Evolutionary conservation across 2,329 filamentous ascomycete genomes (phyloP), one percentile per base, ranked within the genome.

Genomic region (Didymella arachidicola): DNA sequence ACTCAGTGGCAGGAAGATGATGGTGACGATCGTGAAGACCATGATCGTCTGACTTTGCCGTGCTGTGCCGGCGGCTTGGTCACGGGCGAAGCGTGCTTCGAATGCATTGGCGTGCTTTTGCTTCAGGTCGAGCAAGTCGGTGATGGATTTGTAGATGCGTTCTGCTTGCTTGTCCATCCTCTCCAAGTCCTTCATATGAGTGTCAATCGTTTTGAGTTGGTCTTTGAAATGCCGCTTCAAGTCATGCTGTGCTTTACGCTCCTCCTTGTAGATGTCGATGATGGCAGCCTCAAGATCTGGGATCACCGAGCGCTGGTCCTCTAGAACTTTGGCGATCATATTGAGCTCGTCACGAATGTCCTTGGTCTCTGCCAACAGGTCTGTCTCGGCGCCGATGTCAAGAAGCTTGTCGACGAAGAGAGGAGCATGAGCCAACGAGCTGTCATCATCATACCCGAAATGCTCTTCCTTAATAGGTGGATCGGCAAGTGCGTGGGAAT

Each of bases 81-180:
- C 84, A 18, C 83, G 79, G 0, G 84, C 82, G 51, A 84, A 88
- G 2, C 86, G 83, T 1, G 87, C 87, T 69, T 89, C 87, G 45
- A 88, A 84, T 0, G 86, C 86, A 73, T 89, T 89, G 62, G 86
- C 86, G 57, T 89, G 86, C 71, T 89, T 89, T 66, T 90, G 87
- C 67, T 90, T 90, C 1, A 89, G 80, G 62, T 89, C 87, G 0
- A 90, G 82, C 5, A 89, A 76, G 63, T 89, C 84, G 0, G 84
- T 87, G 43, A 89, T 82, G 56, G 81, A 84, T 42, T 81, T 77
- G 67, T 88, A 88, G 60, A 88, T 84, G 22, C 83, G 80, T 57
- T 83, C 80, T 0, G 87, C 86, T 70, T 88, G 86, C 49, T 83
- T 82, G 66, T 87, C 83, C 86, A 89, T 89, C 16, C 86, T 80